Evolutionary conservation across 164 flowering plant genomes (phyloP), one percentile per base, ranked within the genome.

Genomic region (Berberis thunbergii): DNA sequence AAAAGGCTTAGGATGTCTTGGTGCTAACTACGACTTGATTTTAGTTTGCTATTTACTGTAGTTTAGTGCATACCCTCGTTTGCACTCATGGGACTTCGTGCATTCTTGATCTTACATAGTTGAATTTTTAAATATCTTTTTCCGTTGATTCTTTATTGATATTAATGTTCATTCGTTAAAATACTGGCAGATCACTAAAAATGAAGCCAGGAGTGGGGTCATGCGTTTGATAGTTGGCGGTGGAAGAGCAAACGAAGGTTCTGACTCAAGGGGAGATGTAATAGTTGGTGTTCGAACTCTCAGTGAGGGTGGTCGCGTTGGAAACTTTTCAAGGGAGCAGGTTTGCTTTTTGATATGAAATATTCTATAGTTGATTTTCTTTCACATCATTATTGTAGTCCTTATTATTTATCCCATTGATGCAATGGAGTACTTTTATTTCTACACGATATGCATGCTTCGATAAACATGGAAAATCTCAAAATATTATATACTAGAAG

Each of bases 291-390:
- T 94, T 66, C 85, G 99, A 63, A 87, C 99, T 68, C 94, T 94
- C 12, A 94, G 99, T 80, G 99, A 94, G 78, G 99, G 99, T 50
- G 99, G 99, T 62, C 96, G 99, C 66, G 99, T 94, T 60, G 97
- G 99, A 13, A 85, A 79, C 69, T 94, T 91, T 71, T 85, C 99
- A 46, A 83, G 99, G 74, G 99, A 94, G 71, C 99, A 94, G 96
- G 99, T 87, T 72, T 66, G 43, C 50, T 43, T 26, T 41, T 45
- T 42, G 4, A 38, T 56, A 62, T 43, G 40, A 68, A 45, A 26
- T 55, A 54, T 59, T 26, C 26, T 2, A 41, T 54, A 12, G 42
- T 7, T 67, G 60, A 26, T 26, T 26, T 26, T 26, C 13, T 64
- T 71, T 68, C 61, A 2, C 40, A 8, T 26, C 13, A 4, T 64